Evolutionary conservation across 495 filamentous ascomycete genomes (phyloP), one percentile per base, ranked within the genome.

Genomic region (Cairneyella variabilis): DNA sequence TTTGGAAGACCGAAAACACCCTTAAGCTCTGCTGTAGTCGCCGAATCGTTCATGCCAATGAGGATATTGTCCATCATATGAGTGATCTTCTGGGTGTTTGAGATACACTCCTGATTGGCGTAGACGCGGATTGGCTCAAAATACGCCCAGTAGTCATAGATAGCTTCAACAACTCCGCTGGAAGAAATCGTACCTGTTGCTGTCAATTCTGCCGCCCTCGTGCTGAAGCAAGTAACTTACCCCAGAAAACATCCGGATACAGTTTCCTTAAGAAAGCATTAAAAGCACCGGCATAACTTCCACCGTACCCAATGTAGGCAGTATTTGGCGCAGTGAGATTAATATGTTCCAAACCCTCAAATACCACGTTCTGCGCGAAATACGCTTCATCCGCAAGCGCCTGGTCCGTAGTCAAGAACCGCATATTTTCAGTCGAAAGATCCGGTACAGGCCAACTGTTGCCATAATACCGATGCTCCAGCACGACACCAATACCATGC

Each of bases 381-480:
- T 84, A 90, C 14, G 76, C 85, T 38, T 77, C 77, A 62, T 91
- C 87, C 7, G 84, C 86, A 14, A 91, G 53, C 0, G 85, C 80
- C 58, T 91, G 87, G 44, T 89, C 83, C 5, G 86, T 91, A 1
- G 83, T 83, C 61, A 91, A 71, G 70, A 89, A 90, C 1, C 86
- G 79, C 54, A 91, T 65, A 59, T 73, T 88, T 59, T 82, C 71
- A 0, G 77, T 83, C 43, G 78, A 82, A 39, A 88, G 68, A 62
- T 86, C 72, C 7, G 68, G 54, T 0, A 71, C 71, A 0, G 84
- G 83, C 47, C 79, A 77, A 62, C 82, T 85, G 17, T 62, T 69
- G 5, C 85, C 85, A 53, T 88, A 89, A 70, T 88, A 89, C 21
- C 85, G 76, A 58, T 89, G 87, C 67, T 91, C 87, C 14, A 90